Base-by-base conservation (phyloP, 108 stramenopile genomes). In the Conticribra weissflogii region DNA sequence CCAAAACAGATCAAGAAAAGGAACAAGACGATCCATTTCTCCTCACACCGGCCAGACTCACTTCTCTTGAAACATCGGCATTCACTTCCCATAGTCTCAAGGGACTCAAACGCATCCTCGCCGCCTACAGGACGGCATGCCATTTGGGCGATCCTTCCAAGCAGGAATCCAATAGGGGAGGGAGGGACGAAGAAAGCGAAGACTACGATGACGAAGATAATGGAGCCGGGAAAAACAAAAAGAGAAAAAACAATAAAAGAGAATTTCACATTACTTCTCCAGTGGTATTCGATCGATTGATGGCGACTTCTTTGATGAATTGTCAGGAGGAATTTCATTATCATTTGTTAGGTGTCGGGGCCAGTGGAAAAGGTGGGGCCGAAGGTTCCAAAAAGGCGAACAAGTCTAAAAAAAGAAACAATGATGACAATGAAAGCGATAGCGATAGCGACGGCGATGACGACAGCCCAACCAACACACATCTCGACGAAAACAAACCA, bases 101-200 rank as follows among this genome's bases (percentile, higher is more conserved):
- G 62, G 76, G 84, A 29, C 70, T 96, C n/a, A 85, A 79, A 58
- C 90, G 87, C 53, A 64, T 92, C 22, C 76, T 93, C 23, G 71
- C 79, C 2, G 89, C 88, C 17, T 96, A 83, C 78, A 86, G 77
- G 49, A 86, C 91, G 24, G 95, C 95, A 15, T 93, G 90, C 74
- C 90, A 90, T 67, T 59, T 93, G 66, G 72, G 79, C 18, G 82
- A 86, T 70, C 75, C 84, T 16, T 36, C 64, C n/a, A 25, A 31
- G 85, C 78, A 45, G 41, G 44, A 7, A 81, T 85, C 51, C 19
- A 19, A 21, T 51, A 18, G 50, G 25, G 33, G 24, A 22, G 50
- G 50, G 15, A 21, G 17, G 0, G 51, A 15, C 17, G 56, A 61
- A 1, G 41, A 48, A n/a, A 33, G 46, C 18, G 66, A 54, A 27